These are phyloP conservation scores for Xylaria sp. DNA, from an alignment of 2,329 filamentous ascomycete genomes.

Conservation along the genomic window DNA sequence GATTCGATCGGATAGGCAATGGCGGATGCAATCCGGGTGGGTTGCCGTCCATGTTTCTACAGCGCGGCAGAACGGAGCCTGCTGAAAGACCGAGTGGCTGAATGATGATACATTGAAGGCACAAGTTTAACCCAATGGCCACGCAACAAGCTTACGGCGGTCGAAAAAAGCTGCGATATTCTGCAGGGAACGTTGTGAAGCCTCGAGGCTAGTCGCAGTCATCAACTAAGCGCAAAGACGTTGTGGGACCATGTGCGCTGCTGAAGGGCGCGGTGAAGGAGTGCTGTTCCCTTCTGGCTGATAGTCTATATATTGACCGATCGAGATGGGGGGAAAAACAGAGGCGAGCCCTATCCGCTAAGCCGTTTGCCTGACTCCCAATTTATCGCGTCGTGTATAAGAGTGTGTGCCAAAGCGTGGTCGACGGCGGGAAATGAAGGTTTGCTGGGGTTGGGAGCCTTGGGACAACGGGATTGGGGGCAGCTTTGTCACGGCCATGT, in stretches of 20 bases:
- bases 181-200: constrained; percentile 19
- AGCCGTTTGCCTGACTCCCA: constrained; percentile 16
- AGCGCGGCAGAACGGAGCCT: constrained; percentile 48
- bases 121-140: constrained; percentile 13
- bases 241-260: constrained; percentile 21
- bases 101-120: constrained; percentile 49
- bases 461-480: constrained; percentile 27
- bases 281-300: constrained; percentile 5
- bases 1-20: constrained; percentile 43
- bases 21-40: constrained; percentile 44
- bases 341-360: constrained; percentile 18
- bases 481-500: constrained; percentile 18
- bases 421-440: constrained; percentile 30
- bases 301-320: constrained; percentile 17
- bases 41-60: constrained; percentile 50
- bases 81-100: constrained; percentile 40
- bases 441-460: constrained; percentile 19
- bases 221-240: constrained; percentile 18
- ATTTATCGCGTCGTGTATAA: constrained; percentile 27
- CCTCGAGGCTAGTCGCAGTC: constrained; percentile 10
- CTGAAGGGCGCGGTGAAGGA: constrained; percentile 13
- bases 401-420: constrained; percentile 25
- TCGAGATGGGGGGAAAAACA: constrained; percentile 14
- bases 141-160: constrained; percentile 20
- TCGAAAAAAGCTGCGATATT: constrained; percentile 8